Evolutionary conservation across 2,329 filamentous ascomycete species (phyloP).

Genomic region (Fusarium sp.): DNA sequence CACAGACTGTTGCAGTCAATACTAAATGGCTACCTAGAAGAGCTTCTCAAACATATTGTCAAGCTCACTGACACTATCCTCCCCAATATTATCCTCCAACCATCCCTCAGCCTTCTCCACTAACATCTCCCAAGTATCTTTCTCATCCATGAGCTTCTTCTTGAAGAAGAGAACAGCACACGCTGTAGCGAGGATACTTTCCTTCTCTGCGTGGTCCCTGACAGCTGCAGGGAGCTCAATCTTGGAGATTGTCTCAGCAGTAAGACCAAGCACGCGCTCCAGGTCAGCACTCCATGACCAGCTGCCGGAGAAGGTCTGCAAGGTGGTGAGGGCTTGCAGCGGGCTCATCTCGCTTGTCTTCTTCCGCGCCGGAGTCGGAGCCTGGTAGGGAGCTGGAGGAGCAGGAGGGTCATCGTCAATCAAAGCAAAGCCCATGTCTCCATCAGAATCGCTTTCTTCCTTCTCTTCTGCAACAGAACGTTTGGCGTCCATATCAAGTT

Average conservation of each 20-base stretch:
- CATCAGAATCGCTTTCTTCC: neutral
- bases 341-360: slow-evolving; percentile 3
- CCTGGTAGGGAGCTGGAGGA: neutral
- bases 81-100: slow-evolving; percentile 52
- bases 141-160: slow-evolving; percentile 56
- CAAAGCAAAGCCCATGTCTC: slow-evolving; percentile 3
- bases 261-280: slow-evolving; percentile 46
- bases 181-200: slow-evolving; percentile 47
- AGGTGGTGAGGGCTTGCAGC: slow-evolving; percentile 58
- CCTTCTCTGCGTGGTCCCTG: neutral
- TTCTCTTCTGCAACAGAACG: neutral
- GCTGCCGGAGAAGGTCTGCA: slow-evolving; percentile 61
- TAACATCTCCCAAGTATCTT: slow-evolving; percentile 74
- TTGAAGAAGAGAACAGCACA: slow-evolving; percentile 58
- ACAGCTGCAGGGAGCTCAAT: slow-evolving; percentile 19
- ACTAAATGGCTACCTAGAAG: slow-evolving; percentile 13
- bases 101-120: slow-evolving; percentile 70
- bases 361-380: neutral
- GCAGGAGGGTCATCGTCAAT: slow-evolving; percentile 9
- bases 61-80: slow-evolving; percentile 28
- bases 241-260: slow-evolving; percentile 1
- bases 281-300: slow-evolving; percentile 52
- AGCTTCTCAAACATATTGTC: slow-evolving; percentile 33
- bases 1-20: neutral
- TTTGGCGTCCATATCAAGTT: no score